These are phyloP conservation scores for Aureobasidium sp. DNA, from an alignment of 2,329 filamentous ascomycete genomes.

Conservation along the genomic window DNA sequence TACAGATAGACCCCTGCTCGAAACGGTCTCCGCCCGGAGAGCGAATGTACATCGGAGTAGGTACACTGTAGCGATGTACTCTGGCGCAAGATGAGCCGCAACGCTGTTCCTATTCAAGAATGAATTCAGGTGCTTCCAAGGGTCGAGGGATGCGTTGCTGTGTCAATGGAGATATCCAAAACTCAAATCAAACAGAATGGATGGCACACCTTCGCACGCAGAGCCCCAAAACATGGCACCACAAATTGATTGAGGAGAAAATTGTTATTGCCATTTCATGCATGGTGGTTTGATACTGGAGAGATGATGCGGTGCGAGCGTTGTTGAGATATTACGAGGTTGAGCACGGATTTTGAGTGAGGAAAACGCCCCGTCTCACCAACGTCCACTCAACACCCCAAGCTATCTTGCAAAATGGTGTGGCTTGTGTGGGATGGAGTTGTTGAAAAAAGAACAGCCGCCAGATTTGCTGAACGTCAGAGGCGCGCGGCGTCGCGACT, in stretches of 20 bases:
- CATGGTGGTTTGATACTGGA: neutral
- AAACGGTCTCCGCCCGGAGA: neutral
- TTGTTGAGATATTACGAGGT: constrained; percentile 7
- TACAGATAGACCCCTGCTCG: neutral
- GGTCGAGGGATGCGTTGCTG: neutral
- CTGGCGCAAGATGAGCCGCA: neutral
- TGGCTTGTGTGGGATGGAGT: constrained; percentile 1
- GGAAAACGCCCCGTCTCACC: constrained; percentile 2
- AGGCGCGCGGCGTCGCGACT: constrained; percentile 9
- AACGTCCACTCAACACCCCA: neutral
- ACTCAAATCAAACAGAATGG: neutral
- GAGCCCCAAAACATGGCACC: neutral
- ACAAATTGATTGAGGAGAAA: neutral
- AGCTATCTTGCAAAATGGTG: neutral
- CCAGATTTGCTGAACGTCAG: constrained; percentile 10
- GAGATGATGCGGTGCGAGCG: neutral
- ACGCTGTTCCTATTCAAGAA: constrained; percentile 6
- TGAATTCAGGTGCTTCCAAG: neutral
- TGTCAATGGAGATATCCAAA: constrained; percentile 1
- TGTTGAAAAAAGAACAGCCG: constrained; percentile 13
- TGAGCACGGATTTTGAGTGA: neutral
- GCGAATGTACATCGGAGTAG: neutral
- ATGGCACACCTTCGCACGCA: neutral
- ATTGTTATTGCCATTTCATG: neutral
- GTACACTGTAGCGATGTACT: constrained; percentile 1